Percentiles rank a stretch among this genome's conserved stretches.
phyloP scores from a whole-genome alignment of 305 asterid species.

The Salvia sclarea region DNA sequence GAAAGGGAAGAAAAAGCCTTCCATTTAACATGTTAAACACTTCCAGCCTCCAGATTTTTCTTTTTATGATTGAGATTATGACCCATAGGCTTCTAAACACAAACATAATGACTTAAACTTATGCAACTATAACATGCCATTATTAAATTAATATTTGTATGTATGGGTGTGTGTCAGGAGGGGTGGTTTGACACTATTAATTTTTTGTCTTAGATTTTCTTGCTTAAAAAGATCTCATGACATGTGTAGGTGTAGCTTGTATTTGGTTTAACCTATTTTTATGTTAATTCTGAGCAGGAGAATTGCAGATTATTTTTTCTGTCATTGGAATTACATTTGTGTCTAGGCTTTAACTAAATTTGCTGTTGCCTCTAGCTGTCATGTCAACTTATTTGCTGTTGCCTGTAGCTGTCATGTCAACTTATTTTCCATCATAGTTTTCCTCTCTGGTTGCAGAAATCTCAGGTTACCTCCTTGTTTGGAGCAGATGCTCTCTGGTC shows the following conservation, averaged over 20 bases:
- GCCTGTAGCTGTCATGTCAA: slow-evolving; percentile 12
- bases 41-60: not conserved
- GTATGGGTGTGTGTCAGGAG: not conserved
- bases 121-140: not conserved
- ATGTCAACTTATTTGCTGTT: slow-evolving; percentile 18
- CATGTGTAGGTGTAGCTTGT: not conserved
- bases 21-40: not conserved
- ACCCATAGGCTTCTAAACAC: not conserved
- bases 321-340: not conserved
- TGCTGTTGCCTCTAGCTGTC: not conserved
- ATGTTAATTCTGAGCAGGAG: not conserved
- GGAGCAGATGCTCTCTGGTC: slow-evolving; percentile 97
- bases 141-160: not conserved
- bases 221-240: no score
- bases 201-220: not conserved
- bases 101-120: not conserved
- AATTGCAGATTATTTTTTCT: not conserved
- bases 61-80: not conserved
- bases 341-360: not conserved
- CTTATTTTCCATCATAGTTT: slow-evolving; percentile 24
- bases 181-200: not conserved
- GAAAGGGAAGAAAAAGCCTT: not conserved
- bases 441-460: slow-evolving; percentile 60
- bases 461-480: slow-evolving; percentile 94
- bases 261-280: slow-evolving; percentile 11